phyloP scores from a whole-genome alignment of 768 basidiomycete genomes.

The Boletellus emodensis region DNA sequence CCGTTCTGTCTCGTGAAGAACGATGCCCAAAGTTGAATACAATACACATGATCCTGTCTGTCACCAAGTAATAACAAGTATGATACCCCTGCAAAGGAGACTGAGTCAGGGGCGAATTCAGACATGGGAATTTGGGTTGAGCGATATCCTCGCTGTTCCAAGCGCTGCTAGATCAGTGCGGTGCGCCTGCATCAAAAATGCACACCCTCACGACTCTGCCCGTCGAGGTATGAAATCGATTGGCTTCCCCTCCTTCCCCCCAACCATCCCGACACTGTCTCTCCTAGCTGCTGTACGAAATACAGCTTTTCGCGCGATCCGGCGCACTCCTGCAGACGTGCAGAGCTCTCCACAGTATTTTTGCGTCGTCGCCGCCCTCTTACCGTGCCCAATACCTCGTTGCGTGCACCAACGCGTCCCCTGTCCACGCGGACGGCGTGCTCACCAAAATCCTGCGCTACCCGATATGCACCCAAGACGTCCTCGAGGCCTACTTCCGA shows the following conservation, averaged over 20 bases:
- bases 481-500: slow-evolving; percentile 46
- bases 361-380: slow-evolving; percentile 50
- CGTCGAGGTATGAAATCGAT: slow-evolving; percentile 30
- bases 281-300: slow-evolving; percentile 68
- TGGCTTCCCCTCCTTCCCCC: not conserved
- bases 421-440: slow-evolving; percentile 15
- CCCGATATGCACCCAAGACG: slow-evolving; percentile 35
- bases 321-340: slow-evolving; percentile 58
- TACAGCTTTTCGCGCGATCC: slow-evolving; percentile 70
- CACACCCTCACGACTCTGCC: slow-evolving; percentile 28
- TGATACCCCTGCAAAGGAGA: too few relatives aligned
- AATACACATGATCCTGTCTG: too few relatives aligned
- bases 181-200: slow-evolving; percentile 5
- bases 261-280: slow-evolving; percentile 5
- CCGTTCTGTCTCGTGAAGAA: not conserved
- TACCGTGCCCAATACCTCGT: slow-evolving; percentile 68
- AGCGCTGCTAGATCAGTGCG: too few relatives aligned
- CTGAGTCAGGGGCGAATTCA: slow-evolving; percentile 1
- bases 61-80: too few relatives aligned
- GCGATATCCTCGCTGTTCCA: too few relatives aligned
- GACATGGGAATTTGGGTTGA: not conserved
- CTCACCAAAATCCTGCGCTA: slow-evolving; percentile 47
- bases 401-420: slow-evolving; percentile 25
- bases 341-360: slow-evolving; percentile 49
- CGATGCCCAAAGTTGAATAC: not conserved